phyloP scores from a whole-genome alignment of 139 green algal genomes.

The Zygnema circumcarinatum region DNA sequence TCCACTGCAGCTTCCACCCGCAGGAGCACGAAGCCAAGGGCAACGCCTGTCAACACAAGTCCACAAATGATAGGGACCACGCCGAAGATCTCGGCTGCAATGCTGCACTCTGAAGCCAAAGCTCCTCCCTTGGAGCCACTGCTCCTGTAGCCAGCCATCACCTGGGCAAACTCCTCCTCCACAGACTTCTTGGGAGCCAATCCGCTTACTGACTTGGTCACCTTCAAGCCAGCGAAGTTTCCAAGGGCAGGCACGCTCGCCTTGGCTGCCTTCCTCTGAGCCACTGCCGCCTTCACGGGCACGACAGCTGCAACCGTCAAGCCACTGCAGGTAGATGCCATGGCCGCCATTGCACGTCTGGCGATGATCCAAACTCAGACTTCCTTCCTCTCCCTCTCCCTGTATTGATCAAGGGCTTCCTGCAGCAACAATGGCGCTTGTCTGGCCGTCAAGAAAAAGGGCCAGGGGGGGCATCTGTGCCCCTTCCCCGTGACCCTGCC shows the following conservation, averaged over 20 bases:
- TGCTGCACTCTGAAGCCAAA: conserved; percentile 8
- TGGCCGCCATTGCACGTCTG: neutral
- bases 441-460: too few species aligned
- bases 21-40: conserved; percentile 50
- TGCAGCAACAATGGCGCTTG: too few species aligned
- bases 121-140: conserved; percentile 30
- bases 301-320: neutral
- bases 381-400: too few species aligned
- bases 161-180: conserved; percentile 33
- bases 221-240: conserved; percentile 39
- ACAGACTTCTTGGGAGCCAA: conserved; percentile 36
- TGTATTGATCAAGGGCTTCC: too few species aligned
- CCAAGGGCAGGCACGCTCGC: neutral
- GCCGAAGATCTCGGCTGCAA: conserved; percentile 39
- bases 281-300: neutral
- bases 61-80: conserved; percentile 33
- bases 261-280: conserved; percentile 15
- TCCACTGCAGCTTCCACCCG: conserved; percentile 42
- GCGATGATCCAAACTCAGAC: too few species aligned
- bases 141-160: neutral
- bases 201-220: neutral
- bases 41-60: conserved; percentile 30
- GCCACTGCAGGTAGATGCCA: neutral
- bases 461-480: too few species aligned
- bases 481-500: too few species aligned